These are phyloP conservation scores for Hypholoma fasciculare DNA, from an alignment of 768 basidiomycete genomes.

Conservation along the genomic window DNA sequence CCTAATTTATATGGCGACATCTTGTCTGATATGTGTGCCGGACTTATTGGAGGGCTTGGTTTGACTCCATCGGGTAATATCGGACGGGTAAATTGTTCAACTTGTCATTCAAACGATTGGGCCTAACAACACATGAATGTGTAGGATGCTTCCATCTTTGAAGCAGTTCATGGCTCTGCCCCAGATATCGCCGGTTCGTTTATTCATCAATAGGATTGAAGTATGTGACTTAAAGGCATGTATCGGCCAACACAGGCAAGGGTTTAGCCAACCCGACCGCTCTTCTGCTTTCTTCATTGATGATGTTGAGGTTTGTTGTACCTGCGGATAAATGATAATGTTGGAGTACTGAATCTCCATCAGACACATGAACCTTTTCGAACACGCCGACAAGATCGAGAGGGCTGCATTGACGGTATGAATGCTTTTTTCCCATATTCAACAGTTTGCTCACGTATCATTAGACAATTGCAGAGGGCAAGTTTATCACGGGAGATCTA, in stretches of 20 bases:
- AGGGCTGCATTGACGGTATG: constrained; percentile 86
- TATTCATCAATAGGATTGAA: constrained; percentile 5
- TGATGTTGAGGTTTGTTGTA: constrained; percentile 87
- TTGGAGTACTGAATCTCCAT: constrained; percentile 3
- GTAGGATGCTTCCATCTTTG: constrained; percentile 97
- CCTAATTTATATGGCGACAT: constrained; percentile 97
- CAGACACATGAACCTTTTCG: constrained; percentile 91
- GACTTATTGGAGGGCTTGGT: constrained; percentile 96
- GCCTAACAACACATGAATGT: constrained; percentile 7
- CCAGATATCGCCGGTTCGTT: constrained; percentile 93
- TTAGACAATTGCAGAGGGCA: constrained; percentile 97
- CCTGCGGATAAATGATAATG: constrained; percentile 4
- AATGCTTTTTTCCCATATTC: constrained; percentile 9
- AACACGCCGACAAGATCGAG: constrained; percentile 88
- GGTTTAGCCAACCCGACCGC: constrained; percentile 99
- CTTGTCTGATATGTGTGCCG: constrained; percentile 97
- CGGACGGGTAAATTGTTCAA: constrained; percentile 67
- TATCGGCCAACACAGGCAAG: constrained; percentile 53
- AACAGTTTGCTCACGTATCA: constrained; percentile 5
- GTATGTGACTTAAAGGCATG: background rate
- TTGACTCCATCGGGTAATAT: constrained; percentile 98
- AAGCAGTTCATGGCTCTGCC: constrained; percentile 98
- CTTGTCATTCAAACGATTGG: background rate
- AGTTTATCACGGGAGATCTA: constrained; percentile 91
- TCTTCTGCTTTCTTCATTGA: constrained; percentile 88